Percentiles rank a stretch among this genome's conserved stretches.
These are phyloP conservation scores for Gossypium aridum DNA, from an alignment of 441 rosid genomes.

Conservation along the genomic window DNA sequence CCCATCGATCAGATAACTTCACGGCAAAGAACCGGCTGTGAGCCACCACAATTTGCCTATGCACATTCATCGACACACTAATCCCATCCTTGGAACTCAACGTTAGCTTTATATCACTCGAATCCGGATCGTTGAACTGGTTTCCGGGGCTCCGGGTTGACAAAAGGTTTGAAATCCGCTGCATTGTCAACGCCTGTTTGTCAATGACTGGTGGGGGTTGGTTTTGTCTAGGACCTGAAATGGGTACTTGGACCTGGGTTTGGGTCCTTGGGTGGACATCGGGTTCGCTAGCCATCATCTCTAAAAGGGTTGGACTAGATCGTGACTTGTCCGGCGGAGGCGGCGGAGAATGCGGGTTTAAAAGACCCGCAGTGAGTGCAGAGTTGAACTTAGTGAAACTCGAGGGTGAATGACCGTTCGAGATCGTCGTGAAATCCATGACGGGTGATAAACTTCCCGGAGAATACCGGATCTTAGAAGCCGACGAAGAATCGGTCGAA, in stretches of 20 bases:
- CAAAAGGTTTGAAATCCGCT: slow-evolving; percentile 62
- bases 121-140: slow-evolving; percentile 70
- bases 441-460: slow-evolving; percentile 41
- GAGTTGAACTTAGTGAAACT: slow-evolving; percentile 85
- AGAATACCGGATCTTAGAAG: slow-evolving; percentile 35
- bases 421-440: slow-evolving; percentile 52
- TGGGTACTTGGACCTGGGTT: slow-evolving; percentile 14
- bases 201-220: slow-evolving; percentile 31
- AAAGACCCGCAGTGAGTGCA: slow-evolving; percentile 86
- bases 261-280: slow-evolving; percentile 46
- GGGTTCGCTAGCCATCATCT: slow-evolving; percentile 90
- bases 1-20: slow-evolving; percentile 77
- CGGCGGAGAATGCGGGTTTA: slow-evolving; percentile 97
- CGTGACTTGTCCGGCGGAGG: slow-evolving; percentile 64
- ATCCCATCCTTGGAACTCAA: slow-evolving; percentile 88
- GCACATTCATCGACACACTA: slow-evolving; percentile 64
- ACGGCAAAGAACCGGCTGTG: slow-evolving; percentile 82
- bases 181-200: slow-evolving; percentile 57
- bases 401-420: slow-evolving; percentile 41
- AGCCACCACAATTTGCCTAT: slow-evolving; percentile 84
- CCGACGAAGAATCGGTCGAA: slow-evolving; percentile 19
- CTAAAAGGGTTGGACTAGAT: slow-evolving; percentile 91
- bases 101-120: slow-evolving; percentile 78
- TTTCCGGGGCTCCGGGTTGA: slow-evolving; percentile 63
- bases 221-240: slow-evolving; percentile 6